Evolutionary conservation across 768 basidiomycete species (phyloP), one percentile per base, ranked within the genome.

Genomic region (Lepiota brunneoincarnata): DNA sequence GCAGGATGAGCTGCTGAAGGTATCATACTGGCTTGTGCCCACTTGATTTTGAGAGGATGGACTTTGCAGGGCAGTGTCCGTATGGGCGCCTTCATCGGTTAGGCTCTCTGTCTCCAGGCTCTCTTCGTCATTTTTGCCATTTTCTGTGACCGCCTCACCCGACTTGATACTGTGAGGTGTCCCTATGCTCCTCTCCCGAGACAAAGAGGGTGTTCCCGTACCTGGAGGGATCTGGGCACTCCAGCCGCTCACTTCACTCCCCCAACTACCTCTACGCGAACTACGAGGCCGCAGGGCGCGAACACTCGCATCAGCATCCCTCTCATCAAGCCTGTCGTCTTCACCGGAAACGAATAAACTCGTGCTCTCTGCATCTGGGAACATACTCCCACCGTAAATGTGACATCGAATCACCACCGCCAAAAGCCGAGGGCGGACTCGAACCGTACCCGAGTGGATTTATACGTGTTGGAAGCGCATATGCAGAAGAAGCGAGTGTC

Each of bases 401-500:
- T 23, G 89, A 93, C 34, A 85, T 69, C 0, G 85, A 89, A 61
- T 84, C 86, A 4, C 78, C 81, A 20, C 50, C 57, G 31, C 53
- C 50, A 24, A 49, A 48, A 5, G 56, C 53, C 9, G 59, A 51
- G 41, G 57, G 54, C 6, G 82, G 68, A 39, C 77, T 68, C 17
- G 79, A 81, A 54, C 66, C 63, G 63, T 73, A 72, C 40, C 74
- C 72, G 41, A 70, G 63, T 6, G 71, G 69, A 18, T 75, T 75
- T 17, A 73, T 64, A 35, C 81, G 75, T 17, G 79, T 81, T 14
- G 87, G 83, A 49, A 87, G 72, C 0, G 84, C 95, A 68, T 91
- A 97, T 3, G 91, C 93, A 2, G 93, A 95, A 21, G 92, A 94
- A 11, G 96, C 96, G 10, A 99, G 82, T 0, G 96, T 99, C 42